Evolutionary conservation across 352 stramenopile genomes (phyloP).

Genomic region (Hyaloperonospora arabidopsidis): DNA sequence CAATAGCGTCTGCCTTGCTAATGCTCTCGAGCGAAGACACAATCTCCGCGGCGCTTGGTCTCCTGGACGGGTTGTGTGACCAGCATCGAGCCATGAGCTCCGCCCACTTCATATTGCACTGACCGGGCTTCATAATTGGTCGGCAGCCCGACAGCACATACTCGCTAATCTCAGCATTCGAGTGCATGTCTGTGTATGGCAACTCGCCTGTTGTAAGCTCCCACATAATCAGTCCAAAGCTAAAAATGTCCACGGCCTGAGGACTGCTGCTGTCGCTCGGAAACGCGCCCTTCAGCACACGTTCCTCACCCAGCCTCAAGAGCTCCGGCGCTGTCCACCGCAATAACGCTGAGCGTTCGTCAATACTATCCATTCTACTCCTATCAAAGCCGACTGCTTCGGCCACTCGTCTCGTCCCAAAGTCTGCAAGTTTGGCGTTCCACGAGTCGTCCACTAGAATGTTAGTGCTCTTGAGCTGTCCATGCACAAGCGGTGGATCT

Average conservation of each 20-base stretch:
- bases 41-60: conserved; percentile 73
- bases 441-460: conserved; percentile 85
- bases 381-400: conserved; percentile 72
- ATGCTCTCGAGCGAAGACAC: conserved; percentile 74
- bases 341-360: conserved; percentile 47
- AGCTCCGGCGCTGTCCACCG: conserved; percentile 76
- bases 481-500: conserved; percentile 76
- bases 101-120: conserved; percentile 78
- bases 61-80: conserved; percentile 63
- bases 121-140: conserved; percentile 64
- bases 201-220: conserved; percentile 80
- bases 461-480: conserved; percentile 83
- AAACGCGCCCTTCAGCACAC: conserved; percentile 53
- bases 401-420: conserved; percentile 70
- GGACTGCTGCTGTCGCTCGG: conserved; percentile 39
- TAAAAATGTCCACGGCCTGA: conserved; percentile 83
- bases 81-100: conserved; percentile 81
- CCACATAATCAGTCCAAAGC: conserved; percentile 84
- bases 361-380: conserved; percentile 49
- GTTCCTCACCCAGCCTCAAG: conserved; percentile 70
- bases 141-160: conserved; percentile 69
- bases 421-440: conserved; percentile 86
- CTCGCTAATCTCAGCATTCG: conserved; percentile 65
- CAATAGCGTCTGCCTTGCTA: conserved; percentile 58
- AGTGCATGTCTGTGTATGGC: conserved; percentile 57